These are phyloP conservation scores for Colletotrichum simmondsii DNA, from an alignment of 2,329 filamentous ascomycete species.

Conservation along the genomic window DNA sequence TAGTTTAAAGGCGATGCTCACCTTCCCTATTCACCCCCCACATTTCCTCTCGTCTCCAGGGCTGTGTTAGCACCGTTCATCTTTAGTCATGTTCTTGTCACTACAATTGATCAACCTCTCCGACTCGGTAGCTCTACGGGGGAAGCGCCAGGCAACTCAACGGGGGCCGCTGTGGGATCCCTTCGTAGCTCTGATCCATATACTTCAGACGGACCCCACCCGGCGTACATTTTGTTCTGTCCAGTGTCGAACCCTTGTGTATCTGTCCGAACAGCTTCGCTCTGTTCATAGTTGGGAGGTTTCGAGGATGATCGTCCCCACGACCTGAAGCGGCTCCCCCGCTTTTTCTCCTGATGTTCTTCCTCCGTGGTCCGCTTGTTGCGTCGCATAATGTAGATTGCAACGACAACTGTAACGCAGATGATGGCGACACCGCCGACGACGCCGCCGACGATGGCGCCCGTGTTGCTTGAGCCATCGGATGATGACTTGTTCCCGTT, in stretches of 20 bases:
- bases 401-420: conserved; percentile 41
- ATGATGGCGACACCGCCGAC: conserved; percentile 47
- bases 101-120: background rate
- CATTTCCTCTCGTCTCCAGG: background rate
- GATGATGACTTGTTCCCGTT: background rate
- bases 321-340: background rate
- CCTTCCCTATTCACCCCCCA: background rate
- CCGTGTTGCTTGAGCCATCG: conserved; percentile 38
- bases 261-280: background rate
- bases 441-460: conserved; percentile 47
- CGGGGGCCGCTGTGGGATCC: background rate
- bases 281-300: background rate
- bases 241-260: background rate
- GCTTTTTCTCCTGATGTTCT: background rate
- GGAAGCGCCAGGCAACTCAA: background rate
- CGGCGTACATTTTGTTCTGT: background rate
- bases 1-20: background rate
- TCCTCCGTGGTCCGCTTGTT: background rate
- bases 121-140: background rate
- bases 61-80: background rate
- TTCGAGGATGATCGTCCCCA: background rate
- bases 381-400: conserved; percentile 34
- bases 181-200: background rate
- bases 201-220: background rate
- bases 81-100: background rate